Base-by-base conservation (phyloP, 192 early-diverging fungal species). In the Coemansia reversa region DNA sequence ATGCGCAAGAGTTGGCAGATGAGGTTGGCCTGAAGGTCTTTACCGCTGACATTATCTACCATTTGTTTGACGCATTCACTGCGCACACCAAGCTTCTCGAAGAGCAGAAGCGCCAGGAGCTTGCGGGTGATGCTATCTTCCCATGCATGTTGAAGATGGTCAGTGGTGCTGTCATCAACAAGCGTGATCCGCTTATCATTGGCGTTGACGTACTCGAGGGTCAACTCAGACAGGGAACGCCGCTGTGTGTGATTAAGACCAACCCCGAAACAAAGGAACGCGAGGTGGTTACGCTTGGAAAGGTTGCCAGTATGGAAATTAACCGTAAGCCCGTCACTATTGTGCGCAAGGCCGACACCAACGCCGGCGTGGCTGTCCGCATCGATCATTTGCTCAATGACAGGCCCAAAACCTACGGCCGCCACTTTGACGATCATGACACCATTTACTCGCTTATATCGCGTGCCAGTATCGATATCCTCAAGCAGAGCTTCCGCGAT, bases 31-130 rank as follows among this genome's bases (percentile, higher is more conserved):
- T 99, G 60, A 92, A 88, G 76, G 83, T 99, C 25, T 99, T 97
- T 83, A 88, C 86, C 62, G 97, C 97, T 28, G 94, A 99, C 69
- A 96, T 98, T 70, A 99, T 99, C 95, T 99, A 99, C 82, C 95
- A 97, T 69, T 84, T 99, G 89, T 98, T 97, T 72, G 97, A 99
- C 74, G 75, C 86, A 56, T 99, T 91, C 66, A 93, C 87, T 4
- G 89, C 86, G 27, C 96, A 99, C 73, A 82, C 82, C 74, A 80
- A 86, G 56, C 82, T 86, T 51, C 71, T 99, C 22, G 75, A 85
- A 11, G 95, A 97, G 76, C 86, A 91, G 83, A 92, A 89, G 82
- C 90, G 89, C 51, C 88, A 87, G 74, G 97, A 97, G 58, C 88
- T 86, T 50, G 91, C 92, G 4, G 90, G 93, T 19, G 81, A 86